A percentile compares a stretch with the other conserved stretches of the same genome.
Evolutionary conservation across 495 filamentous ascomycete species (phyloP).

Genomic region (Hyaloscypha hepaticicola): DNA sequence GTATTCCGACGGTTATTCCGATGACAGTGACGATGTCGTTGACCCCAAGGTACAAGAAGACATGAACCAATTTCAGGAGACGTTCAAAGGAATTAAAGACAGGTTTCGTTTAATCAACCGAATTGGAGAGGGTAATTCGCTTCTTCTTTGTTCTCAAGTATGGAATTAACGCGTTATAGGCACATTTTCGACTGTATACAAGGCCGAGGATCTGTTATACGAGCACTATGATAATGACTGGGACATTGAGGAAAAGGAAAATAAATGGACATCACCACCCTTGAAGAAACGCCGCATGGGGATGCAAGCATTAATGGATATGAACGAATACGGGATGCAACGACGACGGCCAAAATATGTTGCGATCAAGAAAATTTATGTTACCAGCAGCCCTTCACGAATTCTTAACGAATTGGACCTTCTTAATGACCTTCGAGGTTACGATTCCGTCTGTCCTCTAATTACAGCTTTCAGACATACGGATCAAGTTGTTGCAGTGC

Average conservation of each 20-base stretch:
- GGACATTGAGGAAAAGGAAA: constrained; percentile 70
- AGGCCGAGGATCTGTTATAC: constrained; percentile 93
- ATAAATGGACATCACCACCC: constrained; percentile 62
- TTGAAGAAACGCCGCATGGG: constrained; percentile 43
- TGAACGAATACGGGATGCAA: constrained; percentile 28
- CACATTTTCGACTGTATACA: constrained; percentile 98
- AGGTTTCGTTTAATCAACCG: constrained; percentile 90
- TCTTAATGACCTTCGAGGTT: constrained; percentile 84
- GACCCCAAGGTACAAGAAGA: constrained; percentile 76
- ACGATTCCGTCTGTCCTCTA: constrained; percentile 81
- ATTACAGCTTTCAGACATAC: constrained; percentile 93
- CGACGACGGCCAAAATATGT: constrained; percentile 69
- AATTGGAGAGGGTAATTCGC: constrained; percentile 80
- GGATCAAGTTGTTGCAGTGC: constrained; percentile 91
- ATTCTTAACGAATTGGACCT: constrained; percentile 98
- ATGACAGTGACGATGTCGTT: constrained; percentile 60
- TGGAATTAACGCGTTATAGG: constrained; percentile 47
- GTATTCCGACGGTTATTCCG: constrained; percentile 43
- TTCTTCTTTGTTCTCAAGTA: constrained; percentile 8
- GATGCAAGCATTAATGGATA: constrained; percentile 10
- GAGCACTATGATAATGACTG: constrained; percentile 81
- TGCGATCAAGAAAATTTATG: constrained; percentile 98
- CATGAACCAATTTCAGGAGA: constrained; percentile 78
- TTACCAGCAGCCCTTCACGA: constrained; percentile 87
- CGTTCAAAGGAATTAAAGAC: constrained; percentile 78